A percentile compares a stretch with the other conserved stretches of the same genome.
Evolutionary conservation across 805 yeast genomes (phyloP).

Genomic region (Citeromyces matritensis): DNA sequence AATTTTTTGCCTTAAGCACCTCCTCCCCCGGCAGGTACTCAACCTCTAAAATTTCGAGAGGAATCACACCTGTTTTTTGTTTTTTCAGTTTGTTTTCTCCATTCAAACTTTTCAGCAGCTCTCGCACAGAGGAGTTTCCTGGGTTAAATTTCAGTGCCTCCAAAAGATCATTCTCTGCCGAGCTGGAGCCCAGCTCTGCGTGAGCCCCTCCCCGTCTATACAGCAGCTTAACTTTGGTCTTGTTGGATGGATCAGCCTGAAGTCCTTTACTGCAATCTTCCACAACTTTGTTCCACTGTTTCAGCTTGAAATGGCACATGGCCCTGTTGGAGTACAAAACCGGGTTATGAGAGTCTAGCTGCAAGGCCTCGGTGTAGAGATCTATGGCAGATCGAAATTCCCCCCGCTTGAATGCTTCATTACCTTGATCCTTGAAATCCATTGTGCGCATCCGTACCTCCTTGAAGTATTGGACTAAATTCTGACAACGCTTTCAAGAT

Average conservation of each 20-base stretch:
- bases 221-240: constrained; percentile 27
- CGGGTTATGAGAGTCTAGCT: constrained; percentile 30
- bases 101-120: constrained; percentile 15
- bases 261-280: constrained; percentile 37
- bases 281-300: constrained; percentile 31
- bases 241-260: constrained; percentile 6
- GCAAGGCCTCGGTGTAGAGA: constrained; percentile 41
- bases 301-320: constrained; percentile 39
- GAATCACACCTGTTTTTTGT: neutral
- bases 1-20: neutral
- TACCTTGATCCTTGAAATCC: constrained; percentile 29
- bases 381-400: constrained; percentile 35
- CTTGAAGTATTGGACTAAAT: too few species aligned
- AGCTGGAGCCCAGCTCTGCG: constrained; percentile 11
- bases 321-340: constrained; percentile 57
- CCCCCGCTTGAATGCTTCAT: constrained; percentile 27
- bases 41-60: neutral
- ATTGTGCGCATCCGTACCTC: too few species aligned
- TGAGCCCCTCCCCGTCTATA: constrained; percentile 34
- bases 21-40: neutral
- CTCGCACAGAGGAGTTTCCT: constrained; percentile 18
- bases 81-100: neutral
- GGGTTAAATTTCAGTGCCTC: constrained; percentile 26
- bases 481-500: too few species aligned
- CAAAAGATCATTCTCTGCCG: constrained; percentile 15